phyloP scores from a whole-genome alignment of 108 stramenopile species.

The Craspedostauros australis region DNA sequence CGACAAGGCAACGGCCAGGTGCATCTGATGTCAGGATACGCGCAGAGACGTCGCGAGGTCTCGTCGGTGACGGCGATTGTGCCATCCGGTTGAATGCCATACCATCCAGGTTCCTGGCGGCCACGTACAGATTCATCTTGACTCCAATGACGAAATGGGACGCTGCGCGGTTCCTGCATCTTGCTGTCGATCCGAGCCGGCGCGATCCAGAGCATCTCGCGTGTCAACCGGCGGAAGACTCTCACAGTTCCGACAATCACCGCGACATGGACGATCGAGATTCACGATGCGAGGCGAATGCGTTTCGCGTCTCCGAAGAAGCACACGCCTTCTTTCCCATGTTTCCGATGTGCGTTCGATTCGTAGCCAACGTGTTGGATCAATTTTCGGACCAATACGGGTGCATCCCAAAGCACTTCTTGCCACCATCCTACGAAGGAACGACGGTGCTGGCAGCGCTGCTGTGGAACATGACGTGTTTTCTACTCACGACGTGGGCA shows the following conservation, averaged over 20 bases:
- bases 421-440: constrained; percentile 68
- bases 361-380: constrained; percentile 28
- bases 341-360: constrained; percentile 53
- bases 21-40: no score
- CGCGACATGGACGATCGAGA: constrained; percentile 4
- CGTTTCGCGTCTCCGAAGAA: constrained; percentile 54
- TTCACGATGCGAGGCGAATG: no score
- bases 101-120: no score
- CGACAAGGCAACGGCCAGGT: no score
- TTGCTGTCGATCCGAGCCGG: constrained; percentile 44
- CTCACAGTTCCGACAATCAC: background rate
- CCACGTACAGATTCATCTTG: constrained; percentile 47
- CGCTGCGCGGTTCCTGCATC: constrained; percentile 64
- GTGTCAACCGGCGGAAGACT: background rate
- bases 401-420: constrained; percentile 26
- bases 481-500: constrained; percentile 44
- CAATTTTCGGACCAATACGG: no score
- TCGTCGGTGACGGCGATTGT: no score
- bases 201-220: constrained; percentile 34
- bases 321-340: constrained; percentile 82
- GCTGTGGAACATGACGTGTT: constrained; percentile 48
- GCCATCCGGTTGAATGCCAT: no score
- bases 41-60: no score
- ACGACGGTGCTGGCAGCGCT: constrained; percentile 41
- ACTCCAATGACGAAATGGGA: constrained; percentile 80